A percentile compares a stretch with the other conserved stretches of the same genome.
phyloP scores from a whole-genome alignment of 108 stramenopile species.

The Nitzschia putrida region DNA sequence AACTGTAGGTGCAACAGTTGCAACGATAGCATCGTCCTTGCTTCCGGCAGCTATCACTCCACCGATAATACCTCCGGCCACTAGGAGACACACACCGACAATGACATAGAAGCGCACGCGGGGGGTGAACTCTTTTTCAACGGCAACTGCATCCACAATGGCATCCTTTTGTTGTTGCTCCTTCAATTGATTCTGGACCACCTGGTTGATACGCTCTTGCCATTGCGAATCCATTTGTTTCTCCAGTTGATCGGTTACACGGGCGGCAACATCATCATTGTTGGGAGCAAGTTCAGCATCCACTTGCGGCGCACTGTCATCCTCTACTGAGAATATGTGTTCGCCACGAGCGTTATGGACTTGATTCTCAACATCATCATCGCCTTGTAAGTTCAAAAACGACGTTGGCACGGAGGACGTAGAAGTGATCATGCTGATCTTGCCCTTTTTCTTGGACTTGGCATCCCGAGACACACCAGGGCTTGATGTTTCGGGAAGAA shows the following conservation, averaged over 20 bases:
- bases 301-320: conserved; percentile 1
- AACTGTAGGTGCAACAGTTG: not conserved
- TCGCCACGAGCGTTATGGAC: no score
- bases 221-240: conserved; percentile 7
- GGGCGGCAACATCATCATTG: conserved; percentile 12
- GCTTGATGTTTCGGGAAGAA: no score
- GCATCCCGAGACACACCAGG: no score
- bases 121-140: not conserved
- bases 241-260: conserved; percentile 7
- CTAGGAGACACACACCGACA: no score
- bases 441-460: no score
- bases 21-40: not conserved
- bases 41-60: not conserved
- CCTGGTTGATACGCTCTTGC: conserved; percentile 14
- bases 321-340: no score
- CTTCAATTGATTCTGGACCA: conserved; percentile 7
- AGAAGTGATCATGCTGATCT: no score
- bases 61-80: not conserved
- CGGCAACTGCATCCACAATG: conserved; percentile 3
- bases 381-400: no score
- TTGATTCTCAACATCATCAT: no score
- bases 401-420: no score
- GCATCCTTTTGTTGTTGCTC: not conserved
- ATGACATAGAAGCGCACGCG: no score
- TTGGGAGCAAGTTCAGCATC: conserved; percentile 11